Conservation (phyloP, 306 rosid species). For the Purshia tridentata region DNA sequence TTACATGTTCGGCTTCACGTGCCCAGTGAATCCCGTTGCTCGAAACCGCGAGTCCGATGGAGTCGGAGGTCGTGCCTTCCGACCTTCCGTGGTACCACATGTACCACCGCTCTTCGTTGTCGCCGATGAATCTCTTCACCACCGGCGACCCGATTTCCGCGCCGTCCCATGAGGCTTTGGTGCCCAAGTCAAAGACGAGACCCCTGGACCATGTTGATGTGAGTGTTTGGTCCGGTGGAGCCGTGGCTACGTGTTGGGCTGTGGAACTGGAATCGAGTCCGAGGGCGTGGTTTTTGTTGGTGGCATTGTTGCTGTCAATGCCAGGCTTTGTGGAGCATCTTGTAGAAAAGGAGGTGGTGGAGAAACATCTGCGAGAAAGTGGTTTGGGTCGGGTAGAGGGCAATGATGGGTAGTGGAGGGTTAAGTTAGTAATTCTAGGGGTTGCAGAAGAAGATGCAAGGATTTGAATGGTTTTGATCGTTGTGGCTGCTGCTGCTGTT, state of each 20-base stretch:
- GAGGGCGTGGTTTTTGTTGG: conserved; percentile 22
- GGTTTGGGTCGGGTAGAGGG: conserved; percentile 6
- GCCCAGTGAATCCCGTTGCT: conserved; percentile 81
- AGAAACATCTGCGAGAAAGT: conserved; percentile 3
- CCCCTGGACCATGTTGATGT: conserved; percentile 40
- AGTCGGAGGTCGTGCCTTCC: conserved; percentile 27
- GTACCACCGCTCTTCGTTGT: conserved; percentile 82
- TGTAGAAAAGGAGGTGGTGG: neutral
- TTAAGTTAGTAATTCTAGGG: neutral
- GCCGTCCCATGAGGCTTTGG: conserved; percentile 56
- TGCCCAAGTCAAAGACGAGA: conserved; percentile 62
- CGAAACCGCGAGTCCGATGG: conserved; percentile 69
- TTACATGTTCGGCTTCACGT: conserved; percentile 41
- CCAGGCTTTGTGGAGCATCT: conserved; percentile 22
- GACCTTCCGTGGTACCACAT: conserved; percentile 73
- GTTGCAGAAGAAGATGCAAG: neutral
- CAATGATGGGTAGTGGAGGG: neutral
- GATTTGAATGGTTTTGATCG: conserved; percentile 1
- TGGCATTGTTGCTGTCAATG: conserved; percentile 22
- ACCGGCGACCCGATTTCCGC: conserved; percentile 70
- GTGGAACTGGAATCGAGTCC: conserved; percentile 16
- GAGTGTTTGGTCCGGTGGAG: conserved; percentile 20
- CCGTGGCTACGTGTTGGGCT: conserved; percentile 7
- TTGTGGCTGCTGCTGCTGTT: conserved; percentile 18
- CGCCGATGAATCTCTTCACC: conserved; percentile 68